phyloP scores from a whole-genome alignment of 1,139 yeast genomes.

The Blastobotrys capitulatus region DNA sequence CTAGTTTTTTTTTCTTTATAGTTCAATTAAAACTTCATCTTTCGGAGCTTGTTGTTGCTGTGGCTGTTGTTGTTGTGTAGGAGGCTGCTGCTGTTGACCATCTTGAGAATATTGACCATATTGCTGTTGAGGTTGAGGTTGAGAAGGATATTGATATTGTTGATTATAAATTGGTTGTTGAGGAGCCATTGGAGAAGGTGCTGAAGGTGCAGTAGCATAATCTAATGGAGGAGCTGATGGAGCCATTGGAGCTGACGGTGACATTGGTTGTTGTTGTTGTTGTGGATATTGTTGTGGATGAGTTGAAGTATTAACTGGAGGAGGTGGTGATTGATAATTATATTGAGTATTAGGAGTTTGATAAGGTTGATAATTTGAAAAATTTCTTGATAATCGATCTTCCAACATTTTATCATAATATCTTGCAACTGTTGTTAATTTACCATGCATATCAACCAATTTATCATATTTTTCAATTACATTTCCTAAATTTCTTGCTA shows the following conservation, averaged over 20 bases:
- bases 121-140: background rate
- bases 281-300: constrained; percentile 1
- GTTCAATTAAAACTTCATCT: constrained; percentile 29
- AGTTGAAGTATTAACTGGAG: constrained; percentile 4
- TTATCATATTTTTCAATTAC: constrained; percentile 63
- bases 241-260: background rate
- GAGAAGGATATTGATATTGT: background rate
- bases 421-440: constrained; percentile 71
- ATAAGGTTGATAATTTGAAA: constrained; percentile 36
- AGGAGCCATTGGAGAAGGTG: constrained; percentile 1
- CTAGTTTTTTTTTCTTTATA: constrained; percentile 11
- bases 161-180: background rate
- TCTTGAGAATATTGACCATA: background rate
- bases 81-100: background rate
- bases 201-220: background rate
- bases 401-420: constrained; percentile 78
- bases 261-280: too few species aligned
- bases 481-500: constrained; percentile 58
- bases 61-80: constrained; percentile 1
- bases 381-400: constrained; percentile 44
- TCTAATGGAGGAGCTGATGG: constrained; percentile 5
- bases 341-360: constrained; percentile 4
- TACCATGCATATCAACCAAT: constrained; percentile 73
- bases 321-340: constrained; percentile 3
- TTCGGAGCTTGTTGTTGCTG: constrained; percentile 17